phyloP scores from a whole-genome alignment of 169 alveolate genomes.

The Perkinsus chesapeaki region DNA sequence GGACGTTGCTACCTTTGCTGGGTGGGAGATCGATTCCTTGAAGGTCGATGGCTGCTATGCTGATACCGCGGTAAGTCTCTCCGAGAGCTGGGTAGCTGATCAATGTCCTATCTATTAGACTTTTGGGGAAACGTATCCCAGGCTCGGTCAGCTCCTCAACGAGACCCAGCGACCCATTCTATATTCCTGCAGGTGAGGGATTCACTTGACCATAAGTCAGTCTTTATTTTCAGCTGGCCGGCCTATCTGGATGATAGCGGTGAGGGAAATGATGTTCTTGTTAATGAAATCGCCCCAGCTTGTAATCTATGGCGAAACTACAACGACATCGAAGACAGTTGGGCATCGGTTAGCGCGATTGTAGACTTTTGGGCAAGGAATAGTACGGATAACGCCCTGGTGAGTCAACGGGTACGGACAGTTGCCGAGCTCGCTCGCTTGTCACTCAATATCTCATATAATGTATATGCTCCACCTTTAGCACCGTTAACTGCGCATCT shows the following conservation, averaged over 20 bases:
- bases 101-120: background rate
- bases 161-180: background rate
- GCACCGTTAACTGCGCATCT: no score
- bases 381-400: background rate
- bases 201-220: no score
- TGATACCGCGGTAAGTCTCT: background rate
- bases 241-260: background rate
- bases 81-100: background rate
- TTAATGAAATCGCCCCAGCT: background rate
- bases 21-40: constrained; percentile 58
- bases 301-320: background rate
- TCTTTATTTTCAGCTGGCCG: background rate
- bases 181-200: background rate
- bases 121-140: background rate
- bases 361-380: background rate
- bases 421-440: background rate
- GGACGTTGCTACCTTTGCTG: constrained; percentile 55
- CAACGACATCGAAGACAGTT: background rate
- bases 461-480: no score
- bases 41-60: constrained; percentile 59
- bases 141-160: background rate
- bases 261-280: background rate
- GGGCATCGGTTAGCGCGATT: background rate
- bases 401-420: no score
- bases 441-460: background rate